These are phyloP conservation scores for Phaeosphaeriaceae sp. DNA, from an alignment of 2,329 filamentous ascomycete species.

Conservation along the genomic window DNA sequence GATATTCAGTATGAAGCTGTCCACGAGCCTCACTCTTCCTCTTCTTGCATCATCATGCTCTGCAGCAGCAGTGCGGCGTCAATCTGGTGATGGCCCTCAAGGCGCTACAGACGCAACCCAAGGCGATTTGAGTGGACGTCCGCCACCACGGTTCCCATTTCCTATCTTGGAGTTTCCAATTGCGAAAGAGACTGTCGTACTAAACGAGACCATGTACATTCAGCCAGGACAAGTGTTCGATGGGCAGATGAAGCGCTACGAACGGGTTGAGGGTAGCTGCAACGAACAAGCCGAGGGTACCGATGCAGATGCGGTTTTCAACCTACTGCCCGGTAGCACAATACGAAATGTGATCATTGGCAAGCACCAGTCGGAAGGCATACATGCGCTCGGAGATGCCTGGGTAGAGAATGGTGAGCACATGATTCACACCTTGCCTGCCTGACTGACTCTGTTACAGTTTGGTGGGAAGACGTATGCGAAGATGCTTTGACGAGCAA, in stretches of 20 bases:
- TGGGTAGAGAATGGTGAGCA: constrained; percentile 35
- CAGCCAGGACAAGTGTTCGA: constrained; percentile 31
- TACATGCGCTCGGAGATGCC: constrained; percentile 33
- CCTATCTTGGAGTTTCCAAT: constrained; percentile 30
- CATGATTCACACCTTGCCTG: too few species aligned
- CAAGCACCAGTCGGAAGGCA: constrained; percentile 34
- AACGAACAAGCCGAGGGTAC: constrained; percentile 35
- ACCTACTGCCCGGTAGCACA: constrained; percentile 27
- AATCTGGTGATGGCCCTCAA: constrained; percentile 31
- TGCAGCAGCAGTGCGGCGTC: constrained; percentile 26
- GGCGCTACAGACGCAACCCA: constrained; percentile 28
- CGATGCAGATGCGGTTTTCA: constrained; percentile 34
- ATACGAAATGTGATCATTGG: constrained; percentile 34
- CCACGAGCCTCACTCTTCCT: constrained; percentile 22
- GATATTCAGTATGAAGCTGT: constrained; percentile 26
- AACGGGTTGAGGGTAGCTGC: constrained; percentile 30
- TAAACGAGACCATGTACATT: constrained; percentile 35
- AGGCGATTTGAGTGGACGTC: constrained; percentile 28
- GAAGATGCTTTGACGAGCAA: constrained; percentile 34
- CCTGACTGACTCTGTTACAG: constrained; percentile 2
- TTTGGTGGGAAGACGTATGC: constrained; percentile 38
- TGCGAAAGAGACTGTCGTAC: constrained; percentile 31
- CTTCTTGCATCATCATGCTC: constrained; percentile 28
- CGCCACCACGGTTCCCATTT: constrained; percentile 29
- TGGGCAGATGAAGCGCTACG: constrained; percentile 36